A percentile compares a stretch with the other conserved stretches of the same genome.
Conservation (phyloP, 169 alveolate genomes). For the Amoebophrya sp. region DNA sequence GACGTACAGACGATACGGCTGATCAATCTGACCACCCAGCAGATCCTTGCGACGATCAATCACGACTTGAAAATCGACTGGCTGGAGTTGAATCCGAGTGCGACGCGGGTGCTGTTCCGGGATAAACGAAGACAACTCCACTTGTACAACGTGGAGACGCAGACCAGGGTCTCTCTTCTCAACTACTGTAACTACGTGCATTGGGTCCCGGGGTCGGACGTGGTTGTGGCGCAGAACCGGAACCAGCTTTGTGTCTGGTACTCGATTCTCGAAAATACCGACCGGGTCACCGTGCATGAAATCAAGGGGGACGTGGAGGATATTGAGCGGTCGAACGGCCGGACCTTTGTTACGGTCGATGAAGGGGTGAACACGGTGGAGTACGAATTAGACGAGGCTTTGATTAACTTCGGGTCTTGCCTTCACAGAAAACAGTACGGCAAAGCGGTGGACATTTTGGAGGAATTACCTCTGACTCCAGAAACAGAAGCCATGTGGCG, state of each 20-base stretch:
- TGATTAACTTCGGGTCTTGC: slow-evolving; percentile 81
- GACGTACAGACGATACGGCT: slow-evolving; percentile 81
- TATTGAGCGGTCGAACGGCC: slow-evolving; percentile 76
- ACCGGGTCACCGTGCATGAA: slow-evolving; percentile 76
- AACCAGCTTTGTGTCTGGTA: slow-evolving; percentile 72
- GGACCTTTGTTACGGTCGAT: slow-evolving; percentile 70
- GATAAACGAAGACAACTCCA: slow-evolving; percentile 81
- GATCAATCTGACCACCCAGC: slow-evolving; percentile 68
- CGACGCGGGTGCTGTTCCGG: slow-evolving; percentile 74
- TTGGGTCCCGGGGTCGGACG: slow-evolving; percentile 90
- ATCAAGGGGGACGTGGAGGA: slow-evolving; percentile 88
- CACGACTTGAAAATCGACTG: slow-evolving; percentile 83
- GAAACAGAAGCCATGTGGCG: slow-evolving; percentile 89
- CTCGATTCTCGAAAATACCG: slow-evolving; percentile 75
- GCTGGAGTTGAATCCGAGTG: slow-evolving; percentile 68
- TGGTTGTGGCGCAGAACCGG: slow-evolving; percentile 86
- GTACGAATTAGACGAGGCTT: slow-evolving; percentile 78
- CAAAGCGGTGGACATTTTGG: slow-evolving; percentile 75
- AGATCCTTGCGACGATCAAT: slow-evolving; percentile 68
- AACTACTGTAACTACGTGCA: slow-evolving; percentile 81
- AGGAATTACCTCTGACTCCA: slow-evolving; percentile 51
- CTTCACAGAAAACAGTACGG: slow-evolving; percentile 75
- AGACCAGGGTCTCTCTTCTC: slow-evolving; percentile 64
- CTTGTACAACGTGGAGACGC: slow-evolving; percentile 72
- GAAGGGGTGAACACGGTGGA: slow-evolving; percentile 71